These are phyloP conservation scores for Penicillium sp. DNA, from an alignment of 2,329 filamentous ascomycete genomes.

Conservation along the genomic window DNA sequence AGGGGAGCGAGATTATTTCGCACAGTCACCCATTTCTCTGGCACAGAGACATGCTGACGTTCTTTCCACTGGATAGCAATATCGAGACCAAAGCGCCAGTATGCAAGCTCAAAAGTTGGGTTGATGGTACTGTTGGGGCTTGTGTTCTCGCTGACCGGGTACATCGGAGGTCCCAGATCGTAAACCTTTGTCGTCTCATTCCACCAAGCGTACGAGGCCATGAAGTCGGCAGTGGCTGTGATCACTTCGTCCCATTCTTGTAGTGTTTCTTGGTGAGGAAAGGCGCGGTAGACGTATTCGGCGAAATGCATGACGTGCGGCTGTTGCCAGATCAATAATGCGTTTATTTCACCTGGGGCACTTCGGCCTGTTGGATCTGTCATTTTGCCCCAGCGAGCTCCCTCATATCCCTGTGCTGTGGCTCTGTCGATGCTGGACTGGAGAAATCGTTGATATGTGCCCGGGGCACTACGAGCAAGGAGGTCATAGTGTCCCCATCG, in stretches of 20 bases:
- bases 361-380: constrained; percentile 57
- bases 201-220: constrained; percentile 59
- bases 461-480: constrained; percentile 3
- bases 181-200: constrained; percentile 55
- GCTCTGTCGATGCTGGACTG: constrained; percentile 38
- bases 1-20: constrained; percentile 56
- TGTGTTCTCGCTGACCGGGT: constrained; percentile 60
- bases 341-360: constrained; percentile 63
- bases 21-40: constrained; percentile 51
- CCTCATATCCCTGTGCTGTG: constrained; percentile 38
- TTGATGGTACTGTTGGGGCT: constrained; percentile 58
- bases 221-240: constrained; percentile 57
- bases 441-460: constrained; percentile 51
- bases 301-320: constrained; percentile 63
- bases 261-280: constrained; percentile 39
- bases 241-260: constrained; percentile 56
- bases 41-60: constrained; percentile 47
- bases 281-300: constrained; percentile 55
- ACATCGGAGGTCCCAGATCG: constrained; percentile 55
- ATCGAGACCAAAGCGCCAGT: constrained; percentile 62
- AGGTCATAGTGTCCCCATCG: constrained; percentile 11
- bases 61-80: constrained; percentile 56
- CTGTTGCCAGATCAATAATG: constrained; percentile 63
- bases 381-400: constrained; percentile 58
- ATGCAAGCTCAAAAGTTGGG: constrained; percentile 61